Percentiles rank a stretch among this genome's conserved stretches.
Evolutionary conservation across 2,329 filamentous ascomycete species (phyloP).

Genomic region (Fusarium succisae): DNA sequence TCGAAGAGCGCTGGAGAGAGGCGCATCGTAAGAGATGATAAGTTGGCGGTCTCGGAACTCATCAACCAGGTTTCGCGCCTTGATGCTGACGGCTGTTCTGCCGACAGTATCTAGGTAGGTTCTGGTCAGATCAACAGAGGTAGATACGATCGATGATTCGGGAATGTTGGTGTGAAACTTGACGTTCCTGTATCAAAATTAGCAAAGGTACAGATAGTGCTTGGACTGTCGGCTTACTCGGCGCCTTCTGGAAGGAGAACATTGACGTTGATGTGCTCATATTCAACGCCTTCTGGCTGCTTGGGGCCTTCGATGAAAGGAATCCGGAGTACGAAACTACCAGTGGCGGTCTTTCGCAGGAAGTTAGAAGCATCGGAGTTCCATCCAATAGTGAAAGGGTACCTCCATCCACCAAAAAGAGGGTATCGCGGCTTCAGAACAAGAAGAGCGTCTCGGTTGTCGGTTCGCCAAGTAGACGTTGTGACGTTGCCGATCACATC

Average conservation of each 20-base stretch:
- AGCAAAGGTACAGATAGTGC: slow-evolving; percentile 20
- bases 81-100: slow-evolving; percentile 82
- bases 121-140: slow-evolving; percentile 71
- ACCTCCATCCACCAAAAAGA: slow-evolving; percentile 98
- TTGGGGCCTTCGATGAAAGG: slow-evolving; percentile 94
- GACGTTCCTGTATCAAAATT: slow-evolving; percentile 72
- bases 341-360: slow-evolving; percentile 71
- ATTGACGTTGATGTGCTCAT: slow-evolving; percentile 80
- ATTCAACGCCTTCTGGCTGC: slow-evolving; percentile 85
- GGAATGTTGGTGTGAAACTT: slow-evolving; percentile 81
- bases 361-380: slow-evolving; percentile 84
- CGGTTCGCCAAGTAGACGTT: slow-evolving; percentile 86
- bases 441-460: slow-evolving; percentile 79
- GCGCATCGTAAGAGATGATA: slow-evolving; percentile 88
- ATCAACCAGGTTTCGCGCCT: slow-evolving; percentile 87
- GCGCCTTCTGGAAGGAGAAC: slow-evolving; percentile 93
- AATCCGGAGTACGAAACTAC: slow-evolving; percentile 86
- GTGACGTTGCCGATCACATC: slow-evolving; percentile 98
- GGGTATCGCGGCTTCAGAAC: slow-evolving; percentile 95
- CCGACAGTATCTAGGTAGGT: slow-evolving; percentile 96
- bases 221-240: slow-evolving; percentile 64
- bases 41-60: slow-evolving; percentile 86
- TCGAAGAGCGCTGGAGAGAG: slow-evolving; percentile 76
- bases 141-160: slow-evolving; percentile 65
- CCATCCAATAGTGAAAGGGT: slow-evolving; percentile 96